phyloP scores from a whole-genome alignment of 2,329 filamentous ascomycete species.

The Purpureocillium lavendulum region DNA sequence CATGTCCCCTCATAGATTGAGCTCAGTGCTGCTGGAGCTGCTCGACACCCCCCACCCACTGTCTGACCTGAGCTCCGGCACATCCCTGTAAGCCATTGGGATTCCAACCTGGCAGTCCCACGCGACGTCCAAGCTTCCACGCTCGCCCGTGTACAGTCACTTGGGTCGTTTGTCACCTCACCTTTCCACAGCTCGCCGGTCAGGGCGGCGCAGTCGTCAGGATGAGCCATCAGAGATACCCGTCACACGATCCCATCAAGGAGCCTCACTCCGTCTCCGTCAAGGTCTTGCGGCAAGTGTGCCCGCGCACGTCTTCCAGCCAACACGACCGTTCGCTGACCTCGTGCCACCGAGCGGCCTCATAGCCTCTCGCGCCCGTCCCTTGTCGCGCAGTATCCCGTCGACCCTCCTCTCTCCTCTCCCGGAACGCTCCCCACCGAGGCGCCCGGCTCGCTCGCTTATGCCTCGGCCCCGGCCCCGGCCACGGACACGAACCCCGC shows the following conservation, averaged over 20 bases:
- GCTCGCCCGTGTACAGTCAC: no score
- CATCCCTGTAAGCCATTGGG: no score
- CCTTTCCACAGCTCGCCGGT: no score
- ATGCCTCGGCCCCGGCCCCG: constrained; percentile 36
- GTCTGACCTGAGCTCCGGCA: no score
- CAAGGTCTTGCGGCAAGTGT: constrained; percentile 59
- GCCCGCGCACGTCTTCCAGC: neutral
- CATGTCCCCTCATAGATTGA: no score
- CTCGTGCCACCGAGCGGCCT: neutral
- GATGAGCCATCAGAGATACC: constrained; percentile 53
- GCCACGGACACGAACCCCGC: constrained; percentile 36
- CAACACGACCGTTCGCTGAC: neutral
- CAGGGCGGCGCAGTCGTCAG: constrained; percentile 4
- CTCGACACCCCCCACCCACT: no score
- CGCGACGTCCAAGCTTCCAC: no score
- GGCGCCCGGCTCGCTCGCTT: constrained; percentile 64
- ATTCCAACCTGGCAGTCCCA: no score
- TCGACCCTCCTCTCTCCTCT: constrained; percentile 38
- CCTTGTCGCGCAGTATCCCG: constrained; percentile 61
- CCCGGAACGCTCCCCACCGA: constrained; percentile 30
- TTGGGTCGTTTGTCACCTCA: no score
- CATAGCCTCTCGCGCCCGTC: constrained; percentile 73
- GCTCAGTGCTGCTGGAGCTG: no score
- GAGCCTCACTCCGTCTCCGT: constrained; percentile 73
- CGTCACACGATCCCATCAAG: constrained; percentile 51